These are phyloP conservation scores for Xylaria cubensis DNA, from an alignment of 495 filamentous ascomycete genomes.

Conservation along the genomic window DNA sequence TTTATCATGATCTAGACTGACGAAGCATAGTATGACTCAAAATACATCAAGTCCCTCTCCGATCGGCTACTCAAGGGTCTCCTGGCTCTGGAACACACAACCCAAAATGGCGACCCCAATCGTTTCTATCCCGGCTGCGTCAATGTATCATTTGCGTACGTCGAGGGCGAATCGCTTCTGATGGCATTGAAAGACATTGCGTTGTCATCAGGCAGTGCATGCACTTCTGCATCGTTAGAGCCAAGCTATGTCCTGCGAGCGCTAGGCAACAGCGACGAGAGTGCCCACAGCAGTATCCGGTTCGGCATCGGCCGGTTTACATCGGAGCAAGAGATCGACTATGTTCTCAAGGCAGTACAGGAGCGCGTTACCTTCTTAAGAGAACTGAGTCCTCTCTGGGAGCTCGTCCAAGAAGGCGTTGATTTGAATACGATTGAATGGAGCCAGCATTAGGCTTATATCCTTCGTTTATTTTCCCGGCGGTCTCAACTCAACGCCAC, in stretches of 20 bases:
- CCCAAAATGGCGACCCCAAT: conserved; percentile 83
- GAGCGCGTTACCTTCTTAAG: conserved; percentile 90
- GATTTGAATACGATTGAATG: conserved; percentile 97
- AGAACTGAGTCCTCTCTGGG: conserved; percentile 96
- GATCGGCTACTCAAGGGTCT: conserved; percentile 82
- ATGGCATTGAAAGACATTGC: conserved; percentile 99
- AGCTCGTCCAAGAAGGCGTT: conserved; percentile 95
- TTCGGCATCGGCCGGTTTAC: conserved; percentile 98
- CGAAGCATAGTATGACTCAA: conserved; percentile 82
- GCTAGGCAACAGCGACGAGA: conserved; percentile 94
- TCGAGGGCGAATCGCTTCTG: conserved; percentile 95
- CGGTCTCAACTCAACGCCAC: conserved; percentile 10
- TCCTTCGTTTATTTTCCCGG: neutral
- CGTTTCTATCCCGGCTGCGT: conserved; percentile 95
- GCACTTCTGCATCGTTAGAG: conserved; percentile 95
- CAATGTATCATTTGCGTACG: conserved; percentile 97
- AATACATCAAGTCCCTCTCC: conserved; percentile 80
- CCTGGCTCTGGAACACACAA: conserved; percentile 87
- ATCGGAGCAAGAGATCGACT: conserved; percentile 93
- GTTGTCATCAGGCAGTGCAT: conserved; percentile 93
- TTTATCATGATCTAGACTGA: conserved; percentile 29
- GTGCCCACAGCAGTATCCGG: conserved; percentile 94
- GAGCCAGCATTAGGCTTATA: conserved; percentile 77
- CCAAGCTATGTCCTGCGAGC: conserved; percentile 95
- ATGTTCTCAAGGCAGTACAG: conserved; percentile 91